Evolutionary conservation across 192 early-diverging fungal genomes (phyloP).

Genomic region (Linnemannia elongata): DNA sequence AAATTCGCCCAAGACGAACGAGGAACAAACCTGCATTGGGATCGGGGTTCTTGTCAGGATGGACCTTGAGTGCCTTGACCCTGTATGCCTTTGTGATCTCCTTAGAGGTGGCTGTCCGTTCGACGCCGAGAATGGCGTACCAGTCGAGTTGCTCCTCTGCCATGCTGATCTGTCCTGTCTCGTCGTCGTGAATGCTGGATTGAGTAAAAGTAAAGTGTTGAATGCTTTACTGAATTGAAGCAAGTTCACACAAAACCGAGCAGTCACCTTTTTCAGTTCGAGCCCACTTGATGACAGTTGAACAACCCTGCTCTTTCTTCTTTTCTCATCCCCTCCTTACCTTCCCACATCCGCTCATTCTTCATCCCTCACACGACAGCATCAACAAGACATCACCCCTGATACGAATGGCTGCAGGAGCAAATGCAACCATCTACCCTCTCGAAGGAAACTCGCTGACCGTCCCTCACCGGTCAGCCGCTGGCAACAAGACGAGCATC

Average conservation of each 20-base stretch:
- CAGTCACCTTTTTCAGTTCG: slow-evolving; percentile 11
- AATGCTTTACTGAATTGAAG: background rate
- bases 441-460: slow-evolving; percentile 3
- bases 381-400: background rate
- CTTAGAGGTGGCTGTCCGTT: slow-evolving; percentile 55
- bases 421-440: slow-evolving; percentile 1
- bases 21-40: slow-evolving; percentile 66
- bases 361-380: slow-evolving; percentile 1
- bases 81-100: slow-evolving; percentile 68
- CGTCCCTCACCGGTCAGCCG: background rate
- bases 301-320: background rate
- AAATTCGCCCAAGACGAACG: background rate
- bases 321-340: background rate
- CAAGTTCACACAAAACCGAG: background rate
- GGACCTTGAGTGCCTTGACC: slow-evolving; percentile 79
- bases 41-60: slow-evolving; percentile 90
- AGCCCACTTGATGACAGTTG: background rate
- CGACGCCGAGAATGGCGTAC: slow-evolving; percentile 63
- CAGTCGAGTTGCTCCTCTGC: slow-evolving; percentile 62
- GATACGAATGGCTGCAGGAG: slow-evolving; percentile 4
- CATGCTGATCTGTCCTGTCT: slow-evolving; percentile 23
- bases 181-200: background rate
- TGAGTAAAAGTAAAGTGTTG: background rate
- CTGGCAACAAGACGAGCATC: background rate
- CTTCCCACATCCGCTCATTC: background rate